Evolutionary conservation across 1,139 yeast species (phyloP), one percentile per base, ranked within the genome.

Genomic region (Magnusiomyces clavatus): DNA sequence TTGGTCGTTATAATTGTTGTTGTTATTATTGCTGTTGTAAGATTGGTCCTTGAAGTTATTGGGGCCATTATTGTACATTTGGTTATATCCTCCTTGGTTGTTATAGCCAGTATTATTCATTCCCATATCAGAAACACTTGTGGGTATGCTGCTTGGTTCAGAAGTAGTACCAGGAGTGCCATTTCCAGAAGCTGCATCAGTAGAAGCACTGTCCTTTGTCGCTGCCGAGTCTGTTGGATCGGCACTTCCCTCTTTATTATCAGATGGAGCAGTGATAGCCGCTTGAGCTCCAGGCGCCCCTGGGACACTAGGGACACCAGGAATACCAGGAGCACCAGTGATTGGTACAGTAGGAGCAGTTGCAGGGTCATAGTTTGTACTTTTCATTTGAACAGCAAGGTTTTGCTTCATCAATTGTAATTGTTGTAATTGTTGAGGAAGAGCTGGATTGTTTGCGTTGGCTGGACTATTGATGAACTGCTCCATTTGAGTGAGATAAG

Each of bases 401-500:
- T 12, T 57, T 38, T 58, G 60, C 57, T 53, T 58, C 60, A 49
- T 58, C 63, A 48, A 54, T 47, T 74, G 80, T 14, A 44, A n/a
- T 37, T 53, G 53, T 41, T 50, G 53, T 6, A 50, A n/a, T 38
- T 53, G 56, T 62, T 79, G 83, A 58, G 81, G 78, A 59, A 65
- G 69, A 55, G 67, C 70, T 36, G 64, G 67, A 51, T 54, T 61
- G 59, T 54, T 71, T 2, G 13, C n/a, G 69, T 72, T 69, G 69
- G 61, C 62, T 37, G 51, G 54, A 20, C 57, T 55, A 54, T 55
- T 58, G 70, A 68, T 66, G 65, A 65, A 64, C 52, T 67, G 70
- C 55, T 66, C 72, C 69, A 66, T 62, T 53, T 66, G 69, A 40
- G 62, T 57, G 70, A 66, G 64, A 64, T 85, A 86, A 60, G 83